These are phyloP conservation scores for Flaveria robusta DNA, from an alignment of 129 eudicot genomes.

Conservation along the genomic window DNA sequence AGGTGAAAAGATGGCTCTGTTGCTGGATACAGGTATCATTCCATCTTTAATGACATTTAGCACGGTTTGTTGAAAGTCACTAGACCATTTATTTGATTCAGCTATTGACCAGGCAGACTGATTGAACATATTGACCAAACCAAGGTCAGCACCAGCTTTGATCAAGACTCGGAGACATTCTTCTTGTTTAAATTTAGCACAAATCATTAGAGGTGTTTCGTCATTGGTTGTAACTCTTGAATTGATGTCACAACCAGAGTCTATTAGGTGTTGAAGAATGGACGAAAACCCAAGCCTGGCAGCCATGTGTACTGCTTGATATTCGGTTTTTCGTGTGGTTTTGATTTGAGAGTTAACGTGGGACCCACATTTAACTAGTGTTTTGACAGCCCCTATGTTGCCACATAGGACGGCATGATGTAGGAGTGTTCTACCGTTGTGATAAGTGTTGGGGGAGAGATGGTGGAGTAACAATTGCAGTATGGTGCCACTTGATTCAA, in stretches of 20 bases:
- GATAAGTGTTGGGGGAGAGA: slow-evolving; percentile 41
- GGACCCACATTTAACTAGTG: slow-evolving; percentile 60
- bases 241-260: slow-evolving; percentile 67
- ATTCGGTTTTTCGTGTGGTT: slow-evolving; percentile 47
- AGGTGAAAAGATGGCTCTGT: slow-evolving; percentile 56
- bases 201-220: slow-evolving; percentile 78
- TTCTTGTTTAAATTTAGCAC: slow-evolving; percentile 55
- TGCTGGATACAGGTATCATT: slow-evolving; percentile 53
- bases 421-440: slow-evolving; percentile 70
- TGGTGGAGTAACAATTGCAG: slow-evolving; percentile 66
- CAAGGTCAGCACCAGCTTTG: slow-evolving; percentile 79
- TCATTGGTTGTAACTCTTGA: slow-evolving; percentile 46
- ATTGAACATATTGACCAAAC: slow-evolving; percentile 53
- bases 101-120: slow-evolving; percentile 60
- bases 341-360: slow-evolving; percentile 47
- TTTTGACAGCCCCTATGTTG: slow-evolving; percentile 53
- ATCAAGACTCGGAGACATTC: slow-evolving; percentile 68
- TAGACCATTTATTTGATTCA: slow-evolving; percentile 50
- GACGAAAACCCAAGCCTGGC: slow-evolving; percentile 65
- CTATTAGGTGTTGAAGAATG: slow-evolving; percentile 54
- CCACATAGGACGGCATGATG: slow-evolving; percentile 89
- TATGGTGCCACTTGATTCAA: slow-evolving; percentile 76
- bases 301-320: slow-evolving; percentile 78
- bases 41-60: slow-evolving; percentile 52
- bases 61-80: slow-evolving; percentile 54